Evolutionary conservation across 805 yeast species (phyloP).

Genomic region (Teunomyces cretensis): DNA sequence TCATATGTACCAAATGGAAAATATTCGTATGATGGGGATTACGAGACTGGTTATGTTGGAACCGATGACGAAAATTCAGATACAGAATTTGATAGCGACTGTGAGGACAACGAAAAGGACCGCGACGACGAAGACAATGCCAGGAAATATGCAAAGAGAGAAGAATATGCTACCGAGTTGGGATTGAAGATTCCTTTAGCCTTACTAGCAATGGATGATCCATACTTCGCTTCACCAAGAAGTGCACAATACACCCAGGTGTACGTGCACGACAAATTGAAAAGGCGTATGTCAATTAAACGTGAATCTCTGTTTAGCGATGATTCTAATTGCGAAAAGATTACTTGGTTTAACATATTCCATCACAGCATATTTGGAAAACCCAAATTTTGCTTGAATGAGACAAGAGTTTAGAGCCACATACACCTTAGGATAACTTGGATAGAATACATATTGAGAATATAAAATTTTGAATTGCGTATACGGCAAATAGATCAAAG

Average conservation of each 20-base stretch:
- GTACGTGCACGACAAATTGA: background rate
- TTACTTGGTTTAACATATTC: constrained; percentile 54
- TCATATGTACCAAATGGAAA: background rate
- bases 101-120: background rate
- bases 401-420: constrained; percentile 3
- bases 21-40: background rate
- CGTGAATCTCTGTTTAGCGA: constrained; percentile 7
- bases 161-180: background rate
- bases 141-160: background rate
- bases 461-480: background rate
- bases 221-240: constrained; percentile 2
- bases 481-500: background rate
- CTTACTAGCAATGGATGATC: background rate
- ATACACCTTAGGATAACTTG: background rate
- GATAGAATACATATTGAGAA: background rate
- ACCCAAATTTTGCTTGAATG: constrained; percentile 34
- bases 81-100: background rate
- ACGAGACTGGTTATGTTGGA: background rate
- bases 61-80: background rate
- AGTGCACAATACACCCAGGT: constrained; percentile 21
- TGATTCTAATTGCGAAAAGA: constrained; percentile 41
- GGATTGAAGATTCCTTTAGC: background rate
- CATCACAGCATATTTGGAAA: constrained; percentile 52
- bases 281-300: background rate
- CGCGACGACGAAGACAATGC: background rate